Conservation (phyloP, 2,329 filamentous ascomycete species). For the Fusarium sp. region DNA sequence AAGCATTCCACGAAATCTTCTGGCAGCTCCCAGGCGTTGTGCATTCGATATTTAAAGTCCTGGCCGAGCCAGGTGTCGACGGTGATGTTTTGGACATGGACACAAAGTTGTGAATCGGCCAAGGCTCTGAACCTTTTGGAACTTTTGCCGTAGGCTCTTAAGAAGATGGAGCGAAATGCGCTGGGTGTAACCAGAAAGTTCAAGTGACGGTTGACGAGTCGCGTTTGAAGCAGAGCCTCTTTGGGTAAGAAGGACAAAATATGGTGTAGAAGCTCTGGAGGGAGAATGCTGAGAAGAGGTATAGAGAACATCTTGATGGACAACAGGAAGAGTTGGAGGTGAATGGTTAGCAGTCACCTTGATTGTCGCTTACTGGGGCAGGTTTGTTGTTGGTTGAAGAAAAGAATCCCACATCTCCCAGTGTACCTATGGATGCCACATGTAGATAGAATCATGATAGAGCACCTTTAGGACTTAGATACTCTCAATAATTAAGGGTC, state of each 20-base stretch:
- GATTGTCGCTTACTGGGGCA: not conserved
- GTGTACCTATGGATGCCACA: not conserved
- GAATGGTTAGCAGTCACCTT: not conserved
- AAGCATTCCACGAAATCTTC: not conserved
- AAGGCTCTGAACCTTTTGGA: not conserved
- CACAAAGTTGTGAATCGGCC: not conserved
- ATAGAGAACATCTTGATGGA: not conserved
- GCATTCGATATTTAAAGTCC: not conserved
- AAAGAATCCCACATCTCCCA: not conserved
- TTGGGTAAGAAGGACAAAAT: not conserved
- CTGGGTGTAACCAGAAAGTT: slow-evolving; percentile 35
- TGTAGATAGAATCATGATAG: no score
- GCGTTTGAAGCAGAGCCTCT: slow-evolving; percentile 24
- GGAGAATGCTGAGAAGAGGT: not conserved
- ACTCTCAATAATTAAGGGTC: not conserved
- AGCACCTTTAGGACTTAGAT: not conserved
- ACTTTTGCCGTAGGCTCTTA: not conserved
- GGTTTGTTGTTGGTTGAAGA: not conserved
- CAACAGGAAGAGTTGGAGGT: not conserved
- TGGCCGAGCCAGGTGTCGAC: slow-evolving; percentile 3
- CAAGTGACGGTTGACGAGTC: slow-evolving; percentile 46
- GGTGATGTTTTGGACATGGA: not conserved
- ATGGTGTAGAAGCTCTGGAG: not conserved
- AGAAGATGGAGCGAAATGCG: not conserved
- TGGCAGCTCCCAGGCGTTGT: not conserved